Conservation (phyloP, 1,139 yeast species). For the Sugiyamaella paludigena region DNA sequence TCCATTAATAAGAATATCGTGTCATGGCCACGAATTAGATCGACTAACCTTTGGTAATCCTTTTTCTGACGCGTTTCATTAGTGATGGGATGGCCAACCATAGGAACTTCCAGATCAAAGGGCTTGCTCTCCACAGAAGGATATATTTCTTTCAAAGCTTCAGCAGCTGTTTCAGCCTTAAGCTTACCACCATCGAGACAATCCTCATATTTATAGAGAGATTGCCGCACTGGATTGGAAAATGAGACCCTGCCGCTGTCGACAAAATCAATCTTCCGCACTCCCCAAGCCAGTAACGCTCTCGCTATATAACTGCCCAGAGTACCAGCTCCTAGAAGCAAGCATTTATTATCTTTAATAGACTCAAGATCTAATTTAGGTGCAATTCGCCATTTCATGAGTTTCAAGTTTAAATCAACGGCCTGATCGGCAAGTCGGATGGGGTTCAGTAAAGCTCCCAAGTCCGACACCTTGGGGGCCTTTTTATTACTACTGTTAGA, state of each 20-base stretch:
- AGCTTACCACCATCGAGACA: conserved; percentile 67
- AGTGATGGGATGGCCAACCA: conserved; percentile 87
- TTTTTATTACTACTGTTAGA: conserved; percentile 67
- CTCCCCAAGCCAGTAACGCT: conserved; percentile 92
- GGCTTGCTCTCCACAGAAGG: conserved; percentile 75
- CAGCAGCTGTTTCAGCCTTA: conserved; percentile 79
- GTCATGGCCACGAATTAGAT: conserved; percentile 68
- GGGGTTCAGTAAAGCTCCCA: conserved; percentile 80
- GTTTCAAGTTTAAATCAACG: conserved; percentile 79
- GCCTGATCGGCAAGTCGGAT: conserved; percentile 82
- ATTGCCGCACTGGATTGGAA: conserved; percentile 94
- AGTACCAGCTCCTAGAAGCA: conserved; percentile 94
- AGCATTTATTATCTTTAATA: conserved; percentile 57
- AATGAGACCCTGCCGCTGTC: conserved; percentile 87
- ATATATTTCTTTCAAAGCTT: conserved; percentile 63
- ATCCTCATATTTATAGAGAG: conserved; percentile 74
- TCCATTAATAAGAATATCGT: conserved; percentile 81
- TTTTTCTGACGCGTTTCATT: conserved; percentile 49
- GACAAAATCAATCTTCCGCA: conserved; percentile 75
- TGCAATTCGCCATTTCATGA: conserved; percentile 96
- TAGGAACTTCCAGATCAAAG: conserved; percentile 70
- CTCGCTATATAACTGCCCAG: conserved; percentile 89
- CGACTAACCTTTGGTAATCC: conserved; percentile 52
- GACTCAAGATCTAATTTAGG: conserved; percentile 72
- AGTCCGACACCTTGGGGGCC: conserved; percentile 78